phyloP scores from a whole-genome alignment of 164 flowering plant genomes.

The Chloranthus sessilifolius region DNA sequence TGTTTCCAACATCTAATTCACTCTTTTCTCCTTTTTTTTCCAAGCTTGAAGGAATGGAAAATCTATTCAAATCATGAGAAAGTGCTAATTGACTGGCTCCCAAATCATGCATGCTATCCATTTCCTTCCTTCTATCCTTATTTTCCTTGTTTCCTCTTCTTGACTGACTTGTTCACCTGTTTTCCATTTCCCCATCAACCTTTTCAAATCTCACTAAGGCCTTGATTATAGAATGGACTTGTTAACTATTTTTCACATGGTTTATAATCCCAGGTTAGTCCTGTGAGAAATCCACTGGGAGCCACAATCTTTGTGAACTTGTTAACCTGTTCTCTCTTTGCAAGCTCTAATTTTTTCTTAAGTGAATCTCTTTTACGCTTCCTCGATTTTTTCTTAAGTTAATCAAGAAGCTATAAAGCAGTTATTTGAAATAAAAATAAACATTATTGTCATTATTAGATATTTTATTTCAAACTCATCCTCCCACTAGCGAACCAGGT shows the following conservation, averaged over 20 bases:
- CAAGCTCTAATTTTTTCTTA: conserved; percentile 73
- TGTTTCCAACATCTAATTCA: conserved; percentile 17
- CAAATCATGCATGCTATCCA: conserved; percentile 18
- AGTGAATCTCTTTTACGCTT: conserved; percentile 47
- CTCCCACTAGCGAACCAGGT: no score
- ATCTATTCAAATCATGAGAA: conserved; percentile 12
- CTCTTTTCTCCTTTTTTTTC: conserved; percentile 22
- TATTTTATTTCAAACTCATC: no score
- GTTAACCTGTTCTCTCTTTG: conserved; percentile 79
- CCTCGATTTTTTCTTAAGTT: no score
- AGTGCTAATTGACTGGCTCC: conserved; percentile 10
- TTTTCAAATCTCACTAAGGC: conserved; percentile 67
- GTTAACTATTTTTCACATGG: conserved; percentile 89
- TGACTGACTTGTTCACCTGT: conserved; percentile 16
- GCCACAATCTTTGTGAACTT: conserved; percentile 84
- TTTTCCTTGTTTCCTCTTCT: conserved; percentile 24
- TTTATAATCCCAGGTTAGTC: conserved; percentile 90
- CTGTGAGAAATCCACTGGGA: conserved; percentile 87
- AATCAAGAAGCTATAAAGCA: no score
- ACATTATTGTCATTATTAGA: no score
- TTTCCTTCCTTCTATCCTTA: no score
- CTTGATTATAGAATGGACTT: conserved; percentile 92
- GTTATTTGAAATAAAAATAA: no score
- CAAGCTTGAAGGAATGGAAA: conserved; percentile 11
- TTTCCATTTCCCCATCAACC: conserved; percentile 19